Base-by-base conservation (phyloP, 805 yeast genomes). In the Candida rishiriensis region DNA sequence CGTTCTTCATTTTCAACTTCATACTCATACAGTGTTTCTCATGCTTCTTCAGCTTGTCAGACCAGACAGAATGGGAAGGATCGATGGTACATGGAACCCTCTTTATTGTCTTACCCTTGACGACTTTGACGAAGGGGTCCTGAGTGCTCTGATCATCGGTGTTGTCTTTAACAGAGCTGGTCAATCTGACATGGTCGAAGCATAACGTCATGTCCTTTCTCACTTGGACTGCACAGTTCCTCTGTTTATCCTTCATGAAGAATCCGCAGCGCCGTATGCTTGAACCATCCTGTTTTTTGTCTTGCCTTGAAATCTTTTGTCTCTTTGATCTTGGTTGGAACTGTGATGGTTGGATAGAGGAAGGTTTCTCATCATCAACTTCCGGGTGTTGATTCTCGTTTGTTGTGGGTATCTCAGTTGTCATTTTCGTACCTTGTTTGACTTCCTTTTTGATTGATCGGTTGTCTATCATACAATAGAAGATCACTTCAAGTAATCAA, bases 1-100 rank as follows among this genome's bases (percentile, higher is more conserved):
- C 55, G 39, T 54, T 65, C 41, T 60, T 68, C 44, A 54, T 68
- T 52, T 42, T 52, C 49, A 37, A 54, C 38, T 55, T 54, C 37
- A 64, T 59, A 16, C 76, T 72, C 49, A 75, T 78, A 60, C 97
- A 88, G 56, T 78, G 80, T 44, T 64, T 68, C 40, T 81, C 41
- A 61, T 88, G 97, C 14, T 55, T 61, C 5, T 67, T 60, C 35
- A 87, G 59, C 41, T 76, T 79, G 36, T 71, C 69, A 39, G 69
- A 69, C 88, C 87, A 83, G 0, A 88, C 79, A 1, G 83, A 75
- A 60, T 88, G 97, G 2, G 77, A 72, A 2, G 83, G 79, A 60
- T 88, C 95, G 28, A 83, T 57, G 0, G 96, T 88, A 64, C 97
- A 88, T 7, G 81, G 78, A 0, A 88, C 72, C 44, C 95, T 64